A percentile compares a stretch with the other conserved stretches of the same genome.
Conservation (phyloP, 345 rosid genomes). For the Arabidopsis suecica region DNA sequence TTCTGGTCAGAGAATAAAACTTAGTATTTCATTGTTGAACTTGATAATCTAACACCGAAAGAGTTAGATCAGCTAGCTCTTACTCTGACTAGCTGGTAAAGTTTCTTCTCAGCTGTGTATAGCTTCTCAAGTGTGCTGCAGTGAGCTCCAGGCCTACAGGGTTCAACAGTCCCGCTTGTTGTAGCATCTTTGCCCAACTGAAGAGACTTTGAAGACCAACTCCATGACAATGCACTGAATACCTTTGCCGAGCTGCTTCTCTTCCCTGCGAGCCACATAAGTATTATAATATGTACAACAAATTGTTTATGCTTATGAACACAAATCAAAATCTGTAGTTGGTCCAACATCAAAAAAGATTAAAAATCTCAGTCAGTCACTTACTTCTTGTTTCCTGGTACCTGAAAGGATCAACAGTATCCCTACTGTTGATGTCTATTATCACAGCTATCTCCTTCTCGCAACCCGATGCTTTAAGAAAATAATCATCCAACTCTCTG, state of each 20-base stretch:
- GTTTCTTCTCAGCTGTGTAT: conserved; percentile 76
- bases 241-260: conserved; percentile 85
- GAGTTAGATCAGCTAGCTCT: conserved; percentile 37
- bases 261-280: conserved; percentile 59
- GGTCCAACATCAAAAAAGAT: conserved; percentile 15
- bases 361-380: conserved; percentile 24
- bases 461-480: conserved; percentile 81
- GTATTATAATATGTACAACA: conserved; percentile 21
- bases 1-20: conserved; percentile 54
- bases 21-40: neutral
- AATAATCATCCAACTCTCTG: conserved; percentile 86
- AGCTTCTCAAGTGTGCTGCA: conserved; percentile 73
- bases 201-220: conserved; percentile 85
- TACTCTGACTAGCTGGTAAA: conserved; percentile 84
- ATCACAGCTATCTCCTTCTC: conserved; percentile 77
- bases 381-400: conserved; percentile 71
- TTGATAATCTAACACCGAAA: conserved; percentile 11
- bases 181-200: conserved; percentile 56
- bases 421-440: conserved; percentile 61
- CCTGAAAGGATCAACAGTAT: conserved; percentile 54
- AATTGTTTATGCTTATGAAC: neutral
- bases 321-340: conserved; percentile 4
- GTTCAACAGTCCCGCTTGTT: conserved; percentile 54
- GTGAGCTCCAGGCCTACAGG: conserved; percentile 92
- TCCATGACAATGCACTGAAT: conserved; percentile 89